Percentiles rank a stretch among this genome's conserved stretches.
Conservation (phyloP, 345 rosid genomes). For the Gynandropsis gynandra region DNA sequence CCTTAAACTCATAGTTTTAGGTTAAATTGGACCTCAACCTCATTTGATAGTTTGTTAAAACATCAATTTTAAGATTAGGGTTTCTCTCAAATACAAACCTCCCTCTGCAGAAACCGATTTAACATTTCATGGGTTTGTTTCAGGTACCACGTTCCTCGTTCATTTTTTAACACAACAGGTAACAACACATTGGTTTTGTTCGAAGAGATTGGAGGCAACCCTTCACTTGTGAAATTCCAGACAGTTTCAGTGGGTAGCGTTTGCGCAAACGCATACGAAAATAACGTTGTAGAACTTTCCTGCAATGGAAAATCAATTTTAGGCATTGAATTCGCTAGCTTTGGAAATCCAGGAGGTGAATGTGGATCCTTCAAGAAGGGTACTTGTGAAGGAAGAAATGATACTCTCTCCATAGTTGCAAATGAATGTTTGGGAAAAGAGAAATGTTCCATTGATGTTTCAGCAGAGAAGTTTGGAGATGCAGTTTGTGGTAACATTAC, state of each 20-base stretch:
- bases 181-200: constrained; percentile 44
- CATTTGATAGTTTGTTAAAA: too few species aligned
- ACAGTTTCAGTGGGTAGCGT: constrained; percentile 25
- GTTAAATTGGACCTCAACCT: too few species aligned
- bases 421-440: constrained; percentile 43
- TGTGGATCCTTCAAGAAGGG: constrained; percentile 43
- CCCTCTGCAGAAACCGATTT: background rate
- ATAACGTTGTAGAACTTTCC: constrained; percentile 35
- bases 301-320: constrained; percentile 36
- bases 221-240: constrained; percentile 26
- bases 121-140: background rate
- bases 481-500: constrained; percentile 20
- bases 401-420: constrained; percentile 13
- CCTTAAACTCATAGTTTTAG: too few species aligned
- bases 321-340: constrained; percentile 32
- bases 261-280: constrained; percentile 36
- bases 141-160: constrained; percentile 52
- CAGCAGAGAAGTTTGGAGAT: constrained; percentile 29
- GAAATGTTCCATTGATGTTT: constrained; percentile 31
- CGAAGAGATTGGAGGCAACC: constrained; percentile 55
- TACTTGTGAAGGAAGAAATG: constrained; percentile 22
- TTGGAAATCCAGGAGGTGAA: constrained; percentile 37
- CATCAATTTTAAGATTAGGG: too few species aligned
- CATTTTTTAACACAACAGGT: constrained; percentile 25
- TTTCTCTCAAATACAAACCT: too few species aligned